These are phyloP conservation scores for Cocos nucifera DNA, from an alignment of 176 grass and related monocot species.

Conservation along the genomic window DNA sequence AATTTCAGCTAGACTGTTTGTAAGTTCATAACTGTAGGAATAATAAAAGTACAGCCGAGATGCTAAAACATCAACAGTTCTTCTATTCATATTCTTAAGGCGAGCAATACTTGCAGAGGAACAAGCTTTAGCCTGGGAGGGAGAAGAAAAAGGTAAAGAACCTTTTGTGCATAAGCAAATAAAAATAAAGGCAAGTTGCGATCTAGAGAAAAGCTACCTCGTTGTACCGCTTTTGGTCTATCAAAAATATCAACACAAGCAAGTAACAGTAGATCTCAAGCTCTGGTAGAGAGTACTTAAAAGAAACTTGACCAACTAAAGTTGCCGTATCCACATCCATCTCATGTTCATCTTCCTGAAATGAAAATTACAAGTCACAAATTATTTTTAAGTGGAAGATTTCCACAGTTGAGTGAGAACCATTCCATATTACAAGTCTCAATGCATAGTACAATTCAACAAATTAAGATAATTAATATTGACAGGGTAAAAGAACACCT, in stretches of 20 bases:
- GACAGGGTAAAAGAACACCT: too few species aligned
- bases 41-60: slow-evolving; percentile 71
- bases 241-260: slow-evolving; percentile 68
- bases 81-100: slow-evolving; percentile 73
- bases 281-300: slow-evolving; percentile 55
- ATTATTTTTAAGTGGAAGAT: too few species aligned
- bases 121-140: slow-evolving; percentile 63
- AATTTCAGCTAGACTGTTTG: slow-evolving; percentile 71
- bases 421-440: too few species aligned
- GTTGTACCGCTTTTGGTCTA: slow-evolving; percentile 63
- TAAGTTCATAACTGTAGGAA: slow-evolving; percentile 57
- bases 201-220: slow-evolving; percentile 24
- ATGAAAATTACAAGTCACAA: not conserved
- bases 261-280: slow-evolving; percentile 88
- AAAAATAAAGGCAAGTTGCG: not conserved
- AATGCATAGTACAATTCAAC: too few species aligned
- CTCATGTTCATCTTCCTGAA: slow-evolving; percentile 55
- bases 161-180: not conserved
- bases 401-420: too few species aligned
- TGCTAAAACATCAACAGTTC: slow-evolving; percentile 76
- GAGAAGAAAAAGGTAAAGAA: not conserved
- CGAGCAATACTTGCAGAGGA: slow-evolving; percentile 58
- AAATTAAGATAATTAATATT: too few species aligned
- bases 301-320: slow-evolving; percentile 30
- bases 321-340: slow-evolving; percentile 59